Percentiles rank a stretch among this genome's conserved stretches.
These are phyloP conservation scores for Ophiorrhiza pumila DNA, from an alignment of 257 asterid species.

Conservation along the genomic window DNA sequence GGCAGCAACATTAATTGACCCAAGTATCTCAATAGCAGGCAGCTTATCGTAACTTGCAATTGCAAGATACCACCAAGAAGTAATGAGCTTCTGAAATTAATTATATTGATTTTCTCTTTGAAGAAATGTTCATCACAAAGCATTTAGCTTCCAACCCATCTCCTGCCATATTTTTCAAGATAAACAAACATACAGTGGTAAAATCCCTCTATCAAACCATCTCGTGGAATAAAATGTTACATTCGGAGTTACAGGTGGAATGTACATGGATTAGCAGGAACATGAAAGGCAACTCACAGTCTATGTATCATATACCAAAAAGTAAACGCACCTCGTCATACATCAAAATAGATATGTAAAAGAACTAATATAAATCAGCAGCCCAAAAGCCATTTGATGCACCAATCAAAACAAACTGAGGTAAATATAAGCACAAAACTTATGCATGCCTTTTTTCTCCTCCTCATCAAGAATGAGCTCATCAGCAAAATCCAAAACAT, in stretches of 20 bases:
- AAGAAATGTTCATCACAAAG: not conserved
- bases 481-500: not conserved
- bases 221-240: not conserved
- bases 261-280: not conserved
- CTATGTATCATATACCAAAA: not conserved
- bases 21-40: not conserved
- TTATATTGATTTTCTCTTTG: not conserved
- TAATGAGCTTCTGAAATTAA: not conserved
- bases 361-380: not conserved
- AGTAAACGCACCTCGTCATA: not conserved
- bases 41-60: not conserved
- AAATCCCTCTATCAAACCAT: not conserved
- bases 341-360: not conserved
- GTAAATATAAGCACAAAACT: not conserved
- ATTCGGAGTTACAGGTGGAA: not conserved
- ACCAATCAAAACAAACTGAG: not conserved
- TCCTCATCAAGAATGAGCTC: constrained; percentile 5
- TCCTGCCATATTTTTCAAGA: not conserved
- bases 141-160: no score
- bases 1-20: not conserved
- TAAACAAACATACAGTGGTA: not conserved
- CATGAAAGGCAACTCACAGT: not conserved
- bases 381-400: not conserved
- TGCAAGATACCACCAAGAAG: not conserved
- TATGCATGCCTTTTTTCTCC: not conserved